Conservation (phyloP, 805 yeast species). For the Saitoella complicata region DNA sequence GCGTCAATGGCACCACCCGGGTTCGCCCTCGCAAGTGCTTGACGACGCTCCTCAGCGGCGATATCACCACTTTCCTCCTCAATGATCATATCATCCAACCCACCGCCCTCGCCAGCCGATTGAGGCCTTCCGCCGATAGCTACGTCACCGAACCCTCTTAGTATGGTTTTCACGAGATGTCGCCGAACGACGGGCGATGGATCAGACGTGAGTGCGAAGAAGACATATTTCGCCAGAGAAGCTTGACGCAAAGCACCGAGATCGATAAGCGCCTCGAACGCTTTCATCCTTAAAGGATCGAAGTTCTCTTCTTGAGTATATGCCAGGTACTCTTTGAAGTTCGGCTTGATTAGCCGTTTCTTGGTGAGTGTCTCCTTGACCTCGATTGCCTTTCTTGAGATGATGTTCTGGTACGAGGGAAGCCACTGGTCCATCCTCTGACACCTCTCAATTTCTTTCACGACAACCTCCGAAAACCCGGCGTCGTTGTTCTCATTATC, state of each 20-base stretch:
- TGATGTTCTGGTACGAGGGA: conserved; percentile 47
- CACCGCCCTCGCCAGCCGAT: conserved; percentile 3
- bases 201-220: conserved; percentile 41
- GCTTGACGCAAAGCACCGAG: conserved; percentile 65
- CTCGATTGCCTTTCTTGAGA: conserved; percentile 40
- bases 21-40: conserved; percentile 46
- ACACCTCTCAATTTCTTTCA: conserved; percentile 56
- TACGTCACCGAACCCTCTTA: conserved; percentile 42
- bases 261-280: conserved; percentile 51
- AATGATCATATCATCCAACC: conserved; percentile 4
- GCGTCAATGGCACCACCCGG: conserved; percentile 30
- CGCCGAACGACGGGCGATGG: conserved; percentile 35
- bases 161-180: conserved; percentile 32
- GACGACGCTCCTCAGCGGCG: conserved; percentile 29
- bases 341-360: conserved; percentile 34
- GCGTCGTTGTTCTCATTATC: conserved; percentile 6
- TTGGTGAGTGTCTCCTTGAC: conserved; percentile 45
- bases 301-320: conserved; percentile 33
- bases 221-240: conserved; percentile 43
- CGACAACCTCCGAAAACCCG: conserved; percentile 30
- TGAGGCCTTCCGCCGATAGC: conserved; percentile 47
- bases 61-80: conserved; percentile 2
- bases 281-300: conserved; percentile 42
- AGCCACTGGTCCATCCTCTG: conserved; percentile 74
- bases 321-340: conserved; percentile 39